Base-by-base conservation (phyloP, 1,139 yeast species). In the Lodderomyces elongisporus region DNA sequence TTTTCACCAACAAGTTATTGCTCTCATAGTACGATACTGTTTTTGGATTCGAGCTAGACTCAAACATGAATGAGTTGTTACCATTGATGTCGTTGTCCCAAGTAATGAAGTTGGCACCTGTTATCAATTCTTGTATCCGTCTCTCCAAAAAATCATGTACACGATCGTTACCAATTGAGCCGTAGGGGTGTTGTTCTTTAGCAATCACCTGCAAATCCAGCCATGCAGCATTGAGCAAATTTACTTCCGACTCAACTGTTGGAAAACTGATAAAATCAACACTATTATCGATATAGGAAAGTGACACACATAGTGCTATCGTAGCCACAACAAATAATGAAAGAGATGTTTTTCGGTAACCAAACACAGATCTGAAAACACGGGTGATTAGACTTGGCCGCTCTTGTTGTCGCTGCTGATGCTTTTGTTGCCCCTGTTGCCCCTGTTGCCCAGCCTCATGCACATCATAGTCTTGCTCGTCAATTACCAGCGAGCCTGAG, bases 1-100 rank as follows among this genome's bases (percentile, higher is more conserved):
- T 58, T 48, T 81, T 77, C 3, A 80, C 95, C 35, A 85, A 48
- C 20, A 88, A 60, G 50, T 88, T 88, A 43, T 85, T 79, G 37
- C 91, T 79, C 53, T 88, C 96, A 51, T 75, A 85, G 58, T 84
- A 85, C 12, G 77, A 62, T 9, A 80, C 66, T 10, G 33, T 25
- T 10, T 29, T 34, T 13, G 13, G 24, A 12, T 37, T 27, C 22
- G 36, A 17, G 47, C 70, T 44, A 8, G 26, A 3, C 22, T 67
- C 62, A 41, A 70, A 70, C 41, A 82, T 54, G 27, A 70, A 42
- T 27, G 51, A 56, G 40, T 62, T 60, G 12, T 66, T 61, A 23
- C 66, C 57, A 16, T 67, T 62, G 38, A 67, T 62, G 36, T 68
- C 79, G 38, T 69, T 70, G 43, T 76, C 79, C 38, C 66, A 70